These are phyloP conservation scores for Turritis glabra DNA, from an alignment of 345 rosid species.

Conservation along the genomic window DNA sequence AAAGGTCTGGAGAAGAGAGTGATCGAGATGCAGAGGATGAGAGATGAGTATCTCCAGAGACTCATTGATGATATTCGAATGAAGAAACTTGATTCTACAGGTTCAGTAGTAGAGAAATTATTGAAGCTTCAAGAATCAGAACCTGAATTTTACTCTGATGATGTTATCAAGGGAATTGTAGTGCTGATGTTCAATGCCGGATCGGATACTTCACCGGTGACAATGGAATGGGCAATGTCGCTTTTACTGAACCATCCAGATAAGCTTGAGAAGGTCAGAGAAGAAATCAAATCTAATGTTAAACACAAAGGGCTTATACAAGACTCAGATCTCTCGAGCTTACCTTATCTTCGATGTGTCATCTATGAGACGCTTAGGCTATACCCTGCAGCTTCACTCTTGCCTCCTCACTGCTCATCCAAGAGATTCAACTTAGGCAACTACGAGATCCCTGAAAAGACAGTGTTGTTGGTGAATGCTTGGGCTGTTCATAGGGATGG, in stretches of 20 bases:
- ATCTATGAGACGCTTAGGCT: slow-evolving; percentile 58
- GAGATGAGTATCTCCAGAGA: slow-evolving; percentile 48
- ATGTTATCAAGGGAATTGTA: slow-evolving; percentile 47
- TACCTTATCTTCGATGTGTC: slow-evolving; percentile 61
- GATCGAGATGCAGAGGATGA: slow-evolving; percentile 41
- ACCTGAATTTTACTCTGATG: slow-evolving; percentile 49
- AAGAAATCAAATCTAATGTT: slow-evolving; percentile 45
- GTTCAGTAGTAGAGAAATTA: slow-evolving; percentile 45
- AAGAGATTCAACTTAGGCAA: slow-evolving; percentile 45
- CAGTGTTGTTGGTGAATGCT: slow-evolving; percentile 48
- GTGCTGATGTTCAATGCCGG: slow-evolving; percentile 58
- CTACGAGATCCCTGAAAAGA: slow-evolving; percentile 48
- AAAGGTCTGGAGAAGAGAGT: slow-evolving; percentile 50
- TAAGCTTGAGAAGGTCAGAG: slow-evolving; percentile 47
- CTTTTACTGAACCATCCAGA: slow-evolving; percentile 55
- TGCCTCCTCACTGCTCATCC: slow-evolving; percentile 58
- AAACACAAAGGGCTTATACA: slow-evolving; percentile 43
- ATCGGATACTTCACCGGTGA: slow-evolving; percentile 47
- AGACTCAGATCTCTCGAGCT: slow-evolving; percentile 53
- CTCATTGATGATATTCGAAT: slow-evolving; percentile 43
- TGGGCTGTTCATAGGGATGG: slow-evolving; percentile 63
- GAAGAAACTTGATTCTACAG: slow-evolving; percentile 26
- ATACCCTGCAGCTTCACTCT: slow-evolving; percentile 54
- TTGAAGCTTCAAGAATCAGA: slow-evolving; percentile 52
- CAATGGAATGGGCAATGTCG: slow-evolving; percentile 67